Evolutionary conservation across 1,284 basidiomycete species (phyloP), one percentile per base, ranked within the genome.

Genomic region (Cryptococcus neoformans): DNA sequence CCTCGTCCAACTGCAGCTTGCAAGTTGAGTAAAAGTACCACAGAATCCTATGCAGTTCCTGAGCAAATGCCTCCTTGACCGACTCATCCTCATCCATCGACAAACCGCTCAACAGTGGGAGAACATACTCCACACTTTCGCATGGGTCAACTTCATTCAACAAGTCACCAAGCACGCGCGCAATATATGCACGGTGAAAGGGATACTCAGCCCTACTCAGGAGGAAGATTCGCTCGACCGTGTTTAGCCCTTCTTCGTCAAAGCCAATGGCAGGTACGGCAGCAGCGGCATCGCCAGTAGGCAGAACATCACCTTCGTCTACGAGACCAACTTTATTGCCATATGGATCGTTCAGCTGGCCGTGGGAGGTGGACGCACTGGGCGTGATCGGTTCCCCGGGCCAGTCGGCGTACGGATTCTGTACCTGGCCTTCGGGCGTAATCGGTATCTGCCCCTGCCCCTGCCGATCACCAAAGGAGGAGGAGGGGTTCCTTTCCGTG

Each of bases 101-200:
- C 37, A 98, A 85, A 28, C 85, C 85, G 53, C 86, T 89, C 58
- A 99, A 83, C 16, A 97, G 82, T 1, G 94, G 94, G 11, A 97
- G 81, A 51, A 99, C 90, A 73, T 96, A 99, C 75, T 94, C 90
- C 66, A 93, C 87, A 2, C 92, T 92, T 66, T 98, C 95, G 61
- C 85, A 84, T 2, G 95, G 87, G 35, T 88, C 83, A 51, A 94
- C 87, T 51, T 87, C 84, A 53, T 84, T 81, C 12, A 92, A 82
- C 70, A 88, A 85, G 4, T 84, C 82, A 16, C 88, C 87, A 35
- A 95, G 82, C 12, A 87, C 84, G 63, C 87, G 86, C 1, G 87
- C 85, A 64, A 97, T 94, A 74, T 89, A 92, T 38, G 92, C 84
- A 40, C 84, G 83, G 70, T 96, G 93, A 70, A 91, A 91, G 12